Percentiles rank a stretch among this genome's conserved stretches.
These are phyloP conservation scores for Oehlia diaphana DNA, from an alignment of 192 early-diverging fungal genomes.

Conservation along the genomic window DNA sequence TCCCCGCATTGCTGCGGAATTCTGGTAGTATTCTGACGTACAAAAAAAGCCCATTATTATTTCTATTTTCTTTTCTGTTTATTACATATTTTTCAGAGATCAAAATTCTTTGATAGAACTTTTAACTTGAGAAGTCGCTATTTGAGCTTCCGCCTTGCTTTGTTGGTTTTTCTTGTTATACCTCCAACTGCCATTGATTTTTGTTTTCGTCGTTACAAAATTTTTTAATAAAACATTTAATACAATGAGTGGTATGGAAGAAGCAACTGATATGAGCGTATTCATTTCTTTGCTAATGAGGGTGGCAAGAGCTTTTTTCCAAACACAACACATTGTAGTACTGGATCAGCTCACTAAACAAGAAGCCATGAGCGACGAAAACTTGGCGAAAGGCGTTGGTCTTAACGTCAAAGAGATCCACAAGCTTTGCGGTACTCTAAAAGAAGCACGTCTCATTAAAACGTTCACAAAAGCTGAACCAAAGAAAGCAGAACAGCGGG, in stretches of 20 bases:
- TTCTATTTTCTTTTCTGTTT: too few species aligned
- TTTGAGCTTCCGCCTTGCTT: constrained; percentile 13
- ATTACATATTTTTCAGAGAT: neutral
- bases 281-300: constrained; percentile 65
- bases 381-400: constrained; percentile 65
- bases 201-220: neutral
- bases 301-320: constrained; percentile 86
- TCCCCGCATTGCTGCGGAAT: too few species aligned
- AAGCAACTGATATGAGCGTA: neutral
- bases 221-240: neutral
- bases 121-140: neutral
- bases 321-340: constrained; percentile 74
- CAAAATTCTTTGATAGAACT: constrained; percentile 1
- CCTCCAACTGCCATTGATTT: neutral
- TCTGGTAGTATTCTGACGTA: too few species aligned
- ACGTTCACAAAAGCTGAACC: constrained; percentile 58
- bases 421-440: constrained; percentile 77
- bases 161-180: constrained; percentile 1
- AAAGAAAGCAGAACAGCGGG: constrained; percentile 54
- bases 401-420: constrained; percentile 70
- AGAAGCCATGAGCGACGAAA: constrained; percentile 73
- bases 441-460: constrained; percentile 76
- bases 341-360: constrained; percentile 78
- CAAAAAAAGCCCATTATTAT: neutral
- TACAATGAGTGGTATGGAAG: constrained; percentile 6